Conservation (phyloP, 2,329 filamentous ascomycete genomes). For the Aquanectria penicillioides region DNA sequence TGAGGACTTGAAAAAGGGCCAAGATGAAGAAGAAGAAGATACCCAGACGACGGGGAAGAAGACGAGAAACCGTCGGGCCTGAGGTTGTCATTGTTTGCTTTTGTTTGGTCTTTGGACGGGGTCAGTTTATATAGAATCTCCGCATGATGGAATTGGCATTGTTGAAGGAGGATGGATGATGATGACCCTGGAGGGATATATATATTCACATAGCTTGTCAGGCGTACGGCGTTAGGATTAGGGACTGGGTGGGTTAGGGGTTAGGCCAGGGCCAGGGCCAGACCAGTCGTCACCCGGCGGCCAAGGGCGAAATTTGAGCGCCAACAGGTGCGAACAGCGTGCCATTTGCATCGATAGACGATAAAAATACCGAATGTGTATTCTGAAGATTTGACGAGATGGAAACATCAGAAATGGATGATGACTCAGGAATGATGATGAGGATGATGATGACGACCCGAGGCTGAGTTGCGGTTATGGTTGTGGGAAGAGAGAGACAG, state of each 20-base stretch:
- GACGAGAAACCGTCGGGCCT: slow-evolving; percentile 63
- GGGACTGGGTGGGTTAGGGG: slow-evolving; percentile 5
- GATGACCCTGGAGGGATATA: slow-evolving; percentile 8
- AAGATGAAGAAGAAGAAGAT: slow-evolving; percentile 85
- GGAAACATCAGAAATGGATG: no score
- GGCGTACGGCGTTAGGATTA: slow-evolving; percentile 19
- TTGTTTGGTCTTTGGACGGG: background rate
- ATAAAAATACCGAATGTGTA: slow-evolving; percentile 5
- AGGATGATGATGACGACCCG: no score
- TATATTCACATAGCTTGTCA: slow-evolving; percentile 17
- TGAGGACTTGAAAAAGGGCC: slow-evolving; percentile 81
- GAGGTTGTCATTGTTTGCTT: slow-evolving; percentile 8
- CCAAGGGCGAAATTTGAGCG: slow-evolving; percentile 1
- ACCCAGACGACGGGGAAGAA: slow-evolving; percentile 67
- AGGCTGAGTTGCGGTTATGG: no score
- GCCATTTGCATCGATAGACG: background rate
- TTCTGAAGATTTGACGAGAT: background rate
- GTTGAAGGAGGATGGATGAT: no score
- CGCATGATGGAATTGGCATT: no score
- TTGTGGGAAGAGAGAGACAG: no score
- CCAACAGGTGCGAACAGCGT: background rate
- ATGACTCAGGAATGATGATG: no score
- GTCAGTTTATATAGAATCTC: background rate
- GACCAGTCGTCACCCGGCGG: background rate
- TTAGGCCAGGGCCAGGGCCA: background rate